Conservation (phyloP, 2,329 filamentous ascomycete genomes). For the Pseudopyricularia javanii region DNA sequence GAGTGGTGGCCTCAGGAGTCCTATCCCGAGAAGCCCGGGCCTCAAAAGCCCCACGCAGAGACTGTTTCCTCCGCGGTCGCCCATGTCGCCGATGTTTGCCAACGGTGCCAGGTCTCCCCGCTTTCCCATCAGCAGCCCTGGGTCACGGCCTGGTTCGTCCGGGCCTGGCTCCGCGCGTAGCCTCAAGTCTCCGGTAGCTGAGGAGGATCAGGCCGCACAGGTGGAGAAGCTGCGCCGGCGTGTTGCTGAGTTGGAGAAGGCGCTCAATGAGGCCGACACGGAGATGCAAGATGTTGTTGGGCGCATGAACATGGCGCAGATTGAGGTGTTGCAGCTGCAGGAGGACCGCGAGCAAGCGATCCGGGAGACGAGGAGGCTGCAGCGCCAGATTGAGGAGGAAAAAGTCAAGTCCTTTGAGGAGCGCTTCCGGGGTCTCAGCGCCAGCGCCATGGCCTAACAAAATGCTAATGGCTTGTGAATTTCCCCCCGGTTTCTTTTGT, state of each 20-base stretch:
- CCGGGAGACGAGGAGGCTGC: constrained; percentile 56
- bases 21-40: constrained; percentile 35
- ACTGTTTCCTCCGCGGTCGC: constrained; percentile 42
- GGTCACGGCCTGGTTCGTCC: constrained; percentile 2
- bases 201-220: constrained; percentile 63
- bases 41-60: not conserved
- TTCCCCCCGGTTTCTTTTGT: not conserved
- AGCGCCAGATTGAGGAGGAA: constrained; percentile 54
- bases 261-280: constrained; percentile 60
- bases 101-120: constrained; percentile 38
- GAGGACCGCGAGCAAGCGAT: constrained; percentile 63
- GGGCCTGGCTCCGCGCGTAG: constrained; percentile 7
- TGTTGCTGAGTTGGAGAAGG: constrained; percentile 75
- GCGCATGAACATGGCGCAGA: constrained; percentile 71
- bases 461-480: not conserved
- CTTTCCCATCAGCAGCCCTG: constrained; percentile 21
- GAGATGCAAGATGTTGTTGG: constrained; percentile 79
- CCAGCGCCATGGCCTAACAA: not conserved
- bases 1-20: constrained; percentile 26
- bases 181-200: constrained; percentile 14
- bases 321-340: constrained; percentile 70
- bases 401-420: constrained; percentile 39
- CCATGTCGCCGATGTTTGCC: constrained; percentile 48
- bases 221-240: constrained; percentile 65
- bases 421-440: constrained; percentile 20